Percentiles rank a stretch among this genome's conserved stretches.
Evolutionary conservation across 805 yeast species (phyloP).

Genomic region (Tetrapisispora pingtungensis): DNA sequence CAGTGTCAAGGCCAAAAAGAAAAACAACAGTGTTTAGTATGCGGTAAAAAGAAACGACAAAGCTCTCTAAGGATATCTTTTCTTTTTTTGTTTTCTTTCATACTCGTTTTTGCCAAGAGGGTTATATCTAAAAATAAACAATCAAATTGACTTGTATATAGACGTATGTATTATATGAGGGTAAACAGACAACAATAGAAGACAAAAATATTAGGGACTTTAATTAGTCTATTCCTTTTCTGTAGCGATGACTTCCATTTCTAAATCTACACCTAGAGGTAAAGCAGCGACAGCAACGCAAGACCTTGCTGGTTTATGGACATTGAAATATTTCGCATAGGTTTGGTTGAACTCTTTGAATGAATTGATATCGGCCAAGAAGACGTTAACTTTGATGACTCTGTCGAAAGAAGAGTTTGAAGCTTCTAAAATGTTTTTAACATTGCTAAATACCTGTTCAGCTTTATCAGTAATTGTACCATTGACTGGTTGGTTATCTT

Average conservation of each 20-base stretch:
- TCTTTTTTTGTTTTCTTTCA: no score
- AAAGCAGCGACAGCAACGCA: slow-evolving; percentile 91
- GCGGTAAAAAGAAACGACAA: no score
- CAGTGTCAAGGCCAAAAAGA: no score
- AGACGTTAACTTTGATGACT: slow-evolving; percentile 78
- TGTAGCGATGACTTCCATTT: slow-evolving; percentile 81
- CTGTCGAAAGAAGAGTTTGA: slow-evolving; percentile 76
- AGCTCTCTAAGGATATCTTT: no score
- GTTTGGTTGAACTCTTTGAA: slow-evolving; percentile 81
- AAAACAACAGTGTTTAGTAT: no score
- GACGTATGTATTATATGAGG: no score
- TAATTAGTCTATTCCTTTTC: neutral
- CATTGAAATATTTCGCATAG: slow-evolving; percentile 64
- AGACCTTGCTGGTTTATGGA: slow-evolving; percentile 91
- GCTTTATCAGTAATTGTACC: slow-evolving; percentile 71
- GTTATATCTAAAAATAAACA: no score
- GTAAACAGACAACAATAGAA: no score
- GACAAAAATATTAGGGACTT: no score
- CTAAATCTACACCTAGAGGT: slow-evolving; percentile 78
- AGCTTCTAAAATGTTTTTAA: slow-evolving; percentile 64
- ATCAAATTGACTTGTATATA: no score
- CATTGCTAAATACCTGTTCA: slow-evolving; percentile 62
- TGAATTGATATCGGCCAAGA: slow-evolving; percentile 81
- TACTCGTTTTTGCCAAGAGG: no score
- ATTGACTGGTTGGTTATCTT: slow-evolving; percentile 68